Percentiles rank a stretch among this genome's conserved stretches.
Evolutionary conservation across 2,329 filamentous ascomycete species (phyloP).

Genomic region (Geoglossum cookeanum): DNA sequence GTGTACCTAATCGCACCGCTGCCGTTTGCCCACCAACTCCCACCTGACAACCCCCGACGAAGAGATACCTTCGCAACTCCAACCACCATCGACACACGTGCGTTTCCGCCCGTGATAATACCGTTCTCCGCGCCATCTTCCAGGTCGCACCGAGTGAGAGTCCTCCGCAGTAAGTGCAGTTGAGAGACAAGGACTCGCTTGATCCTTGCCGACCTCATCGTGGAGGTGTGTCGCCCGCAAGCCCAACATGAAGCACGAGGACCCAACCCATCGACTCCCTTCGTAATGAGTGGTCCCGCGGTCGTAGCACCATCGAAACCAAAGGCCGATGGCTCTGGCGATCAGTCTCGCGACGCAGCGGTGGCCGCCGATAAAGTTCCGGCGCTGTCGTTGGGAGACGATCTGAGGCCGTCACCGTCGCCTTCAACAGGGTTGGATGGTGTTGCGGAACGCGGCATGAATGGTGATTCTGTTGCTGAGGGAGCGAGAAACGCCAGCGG

Average conservation of each 20-base stretch:
- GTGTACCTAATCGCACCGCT: slow-evolving; percentile 1
- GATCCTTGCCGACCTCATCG: slow-evolving; percentile 2
- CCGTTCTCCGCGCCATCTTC: neutral
- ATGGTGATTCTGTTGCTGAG: neutral
- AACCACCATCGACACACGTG: neutral
- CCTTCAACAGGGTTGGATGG: neutral
- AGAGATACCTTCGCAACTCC: neutral
- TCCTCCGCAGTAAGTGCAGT: neutral
- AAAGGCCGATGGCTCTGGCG: slow-evolving; percentile 2
- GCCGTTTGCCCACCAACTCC: slow-evolving; percentile 1
- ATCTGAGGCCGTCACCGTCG: neutral
- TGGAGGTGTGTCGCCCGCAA: neutral
- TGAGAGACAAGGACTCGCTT: neutral
- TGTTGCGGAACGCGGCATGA: neutral
- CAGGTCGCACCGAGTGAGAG: neutral
- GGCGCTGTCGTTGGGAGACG: neutral
- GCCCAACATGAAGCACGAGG: slow-evolving; percentile 4
- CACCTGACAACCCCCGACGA: neutral
- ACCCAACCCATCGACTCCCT: neutral
- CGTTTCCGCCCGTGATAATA: neutral
- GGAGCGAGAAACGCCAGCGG: slow-evolving; percentile 26
- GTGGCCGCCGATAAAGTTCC: neutral
- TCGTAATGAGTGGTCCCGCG: slow-evolving; percentile 3
- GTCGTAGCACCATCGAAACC: neutral
- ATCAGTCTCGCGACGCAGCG: neutral